Evolutionary conservation across 208 protist species (phyloP).

Genomic region (Blechomonas ayalai): DNA sequence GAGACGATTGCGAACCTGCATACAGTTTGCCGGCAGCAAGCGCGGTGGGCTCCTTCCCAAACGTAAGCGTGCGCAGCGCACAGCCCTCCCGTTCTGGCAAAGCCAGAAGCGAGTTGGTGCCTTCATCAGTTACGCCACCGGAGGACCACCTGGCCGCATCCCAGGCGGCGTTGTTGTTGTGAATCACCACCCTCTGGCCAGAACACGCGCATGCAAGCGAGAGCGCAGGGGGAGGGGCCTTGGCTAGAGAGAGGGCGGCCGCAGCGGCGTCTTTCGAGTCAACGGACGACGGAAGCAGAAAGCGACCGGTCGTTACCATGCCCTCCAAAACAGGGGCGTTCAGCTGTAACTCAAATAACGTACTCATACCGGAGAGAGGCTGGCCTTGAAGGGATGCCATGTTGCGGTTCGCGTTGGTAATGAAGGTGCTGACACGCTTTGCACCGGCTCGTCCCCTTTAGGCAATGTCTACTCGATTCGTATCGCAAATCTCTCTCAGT

Average conservation of each 20-base stretch:
- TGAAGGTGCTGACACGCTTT: no score
- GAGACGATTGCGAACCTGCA: constrained; percentile 2
- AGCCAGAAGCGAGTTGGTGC: no score
- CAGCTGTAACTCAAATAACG: constrained; percentile 56
- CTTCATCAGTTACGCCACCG: no score
- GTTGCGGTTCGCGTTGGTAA: background rate
- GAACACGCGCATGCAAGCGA: constrained; percentile 66
- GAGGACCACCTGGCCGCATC: constrained; percentile 23
- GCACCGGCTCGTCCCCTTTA: no score
- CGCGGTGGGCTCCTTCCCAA: constrained; percentile 81
- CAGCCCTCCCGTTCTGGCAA: no score
- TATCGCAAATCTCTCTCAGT: background rate
- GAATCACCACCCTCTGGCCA: constrained; percentile 72
- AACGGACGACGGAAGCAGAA: constrained; percentile 25
- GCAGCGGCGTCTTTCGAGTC: constrained; percentile 4
- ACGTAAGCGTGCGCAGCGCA: constrained; percentile 67
- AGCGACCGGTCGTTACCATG: constrained; percentile 56
- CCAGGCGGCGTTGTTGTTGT: constrained; percentile 70
- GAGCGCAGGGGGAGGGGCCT: constrained; percentile 17
- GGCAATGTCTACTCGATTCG: no score
- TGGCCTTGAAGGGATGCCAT: constrained; percentile 13
- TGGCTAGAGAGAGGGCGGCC: constrained; percentile 6
- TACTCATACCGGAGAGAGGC: constrained; percentile 41
- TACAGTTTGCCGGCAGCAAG: constrained; percentile 55
- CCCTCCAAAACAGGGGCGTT: constrained; percentile 37